Evolutionary conservation across 2,329 filamentous ascomycete species (phyloP), one percentile per base, ranked within the genome.

Genomic region (Rutstroemia sp.): DNA sequence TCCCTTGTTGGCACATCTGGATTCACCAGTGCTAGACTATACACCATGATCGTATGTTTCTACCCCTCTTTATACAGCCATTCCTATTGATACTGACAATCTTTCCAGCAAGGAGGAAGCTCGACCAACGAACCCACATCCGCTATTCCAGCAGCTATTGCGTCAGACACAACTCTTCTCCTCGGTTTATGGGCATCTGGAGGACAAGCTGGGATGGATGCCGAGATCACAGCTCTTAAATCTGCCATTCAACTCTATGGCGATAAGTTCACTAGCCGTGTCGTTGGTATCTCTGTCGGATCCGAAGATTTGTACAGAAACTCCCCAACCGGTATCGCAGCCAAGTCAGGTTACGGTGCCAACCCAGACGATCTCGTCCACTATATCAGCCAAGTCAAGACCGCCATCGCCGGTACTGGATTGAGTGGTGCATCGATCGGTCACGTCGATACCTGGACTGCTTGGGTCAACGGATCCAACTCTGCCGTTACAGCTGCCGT

Each of bases 371-470:
- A 75, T 10, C 74, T 95, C 41, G 79, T 83, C 65, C 71, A 74
- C 57, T 94, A 91, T 74, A 90, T 95, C 75, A 71, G 77, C 58
- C 76, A 87, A 69, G 83, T 88, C 58, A 82, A 84, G 61, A 71
- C 75, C 27, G 76, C 81, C 59, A 81, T 95, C 67, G 68, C 79
- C 27, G 81, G 80, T 58, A 90, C 88, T 14, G 68, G 74, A 49
- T 74, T 88, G 23, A 73, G 78, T 39, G 72, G 73, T 23, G 79
- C 76, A 47, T 76, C 81, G 18, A 76, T 95, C 59, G 90, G 90
- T 52, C 91, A 95, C 72, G 90, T 95, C 69, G 91, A 95, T 70
- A 95, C 91, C 52, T 95, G 90, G 90, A 90, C 86, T 38, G 82
- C 82, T 52, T 92, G 83, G 78, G 82, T 83, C 69, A 90, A 95